Evolutionary conservation across 2,329 filamentous ascomycete species (phyloP).

Genomic region (Endothia cerciana): DNA sequence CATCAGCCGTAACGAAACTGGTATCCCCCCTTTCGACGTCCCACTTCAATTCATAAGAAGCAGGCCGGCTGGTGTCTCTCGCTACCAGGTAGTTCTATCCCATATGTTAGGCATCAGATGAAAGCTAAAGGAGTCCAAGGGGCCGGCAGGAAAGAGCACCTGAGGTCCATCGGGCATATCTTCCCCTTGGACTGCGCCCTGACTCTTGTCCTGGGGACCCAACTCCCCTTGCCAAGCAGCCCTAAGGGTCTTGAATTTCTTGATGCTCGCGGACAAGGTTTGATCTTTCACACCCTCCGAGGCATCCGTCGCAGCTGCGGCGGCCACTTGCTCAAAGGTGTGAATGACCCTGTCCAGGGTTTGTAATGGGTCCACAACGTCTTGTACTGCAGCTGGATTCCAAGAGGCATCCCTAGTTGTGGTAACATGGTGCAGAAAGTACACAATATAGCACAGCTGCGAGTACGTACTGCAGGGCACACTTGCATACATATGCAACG

Average conservation of each 20-base stretch:
- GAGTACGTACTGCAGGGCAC: slow-evolving; percentile 20
- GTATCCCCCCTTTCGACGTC: too few species aligned
- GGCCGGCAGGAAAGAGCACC: background rate
- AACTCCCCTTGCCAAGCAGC: background rate
- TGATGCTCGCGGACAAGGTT: background rate
- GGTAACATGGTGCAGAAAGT: slow-evolving; percentile 26
- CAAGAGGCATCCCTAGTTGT: slow-evolving; percentile 15
- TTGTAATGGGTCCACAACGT: slow-evolving; percentile 2
- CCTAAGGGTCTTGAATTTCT: background rate
- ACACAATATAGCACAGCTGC: slow-evolving; percentile 24
- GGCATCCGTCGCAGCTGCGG: background rate
- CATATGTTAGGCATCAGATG: background rate
- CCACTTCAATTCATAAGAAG: background rate
- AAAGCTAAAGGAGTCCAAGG: background rate
- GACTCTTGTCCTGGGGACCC: background rate
- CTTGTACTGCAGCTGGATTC: slow-evolving; percentile 7
- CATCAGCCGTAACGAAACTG: too few species aligned
- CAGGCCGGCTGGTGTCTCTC: background rate
- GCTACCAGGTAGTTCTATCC: background rate
- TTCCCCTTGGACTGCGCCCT: background rate
- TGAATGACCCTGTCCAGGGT: slow-evolving; percentile 11
- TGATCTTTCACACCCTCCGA: background rate
- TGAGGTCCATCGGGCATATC: background rate
- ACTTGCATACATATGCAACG: background rate
- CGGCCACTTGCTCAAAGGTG: slow-evolving; percentile 10